Percentiles rank a stretch among this genome's conserved stretches.
These are phyloP conservation scores for Pseudisothecium myosuroides DNA, from an alignment of 225 moss, liverwort and hornwort species.

Conservation along the genomic window DNA sequence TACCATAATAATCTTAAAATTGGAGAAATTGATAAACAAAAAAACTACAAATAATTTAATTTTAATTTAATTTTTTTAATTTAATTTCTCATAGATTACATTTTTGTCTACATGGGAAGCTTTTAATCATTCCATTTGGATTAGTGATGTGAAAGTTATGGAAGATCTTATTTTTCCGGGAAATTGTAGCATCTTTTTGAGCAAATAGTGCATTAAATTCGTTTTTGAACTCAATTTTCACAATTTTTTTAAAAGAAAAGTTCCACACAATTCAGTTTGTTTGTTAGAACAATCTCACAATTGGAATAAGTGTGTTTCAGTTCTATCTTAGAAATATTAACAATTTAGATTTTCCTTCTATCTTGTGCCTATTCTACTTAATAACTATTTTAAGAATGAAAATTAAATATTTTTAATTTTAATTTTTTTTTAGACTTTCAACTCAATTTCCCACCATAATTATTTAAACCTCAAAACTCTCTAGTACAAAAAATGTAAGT, in stretches of 20 bases:
- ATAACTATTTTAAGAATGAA: not conserved
- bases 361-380: not conserved
- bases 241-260: not conserved
- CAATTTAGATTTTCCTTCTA: not conserved
- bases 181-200: not conserved
- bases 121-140: not conserved
- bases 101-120: accelerated
- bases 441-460: too few relatives aligned
- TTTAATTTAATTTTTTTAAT: too few relatives aligned
- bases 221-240: not conserved
- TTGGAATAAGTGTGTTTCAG: not conserved
- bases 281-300: not conserved
- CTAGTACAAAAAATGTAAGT: not conserved
- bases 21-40: accelerated
- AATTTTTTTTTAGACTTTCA: accelerated
- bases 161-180: not conserved
- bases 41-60: not conserved
- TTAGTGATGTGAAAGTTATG: not conserved
- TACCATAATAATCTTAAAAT: not conserved
- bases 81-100: too few relatives aligned
- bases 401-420: not conserved
- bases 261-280: accelerated
- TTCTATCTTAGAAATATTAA: not conserved
- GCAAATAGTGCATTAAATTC: not conserved
- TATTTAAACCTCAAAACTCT: not conserved